Evolutionary conservation across 805 yeast species (phyloP), one percentile per base, ranked within the genome.

Genomic region (Pichia sporocuriosa): DNA sequence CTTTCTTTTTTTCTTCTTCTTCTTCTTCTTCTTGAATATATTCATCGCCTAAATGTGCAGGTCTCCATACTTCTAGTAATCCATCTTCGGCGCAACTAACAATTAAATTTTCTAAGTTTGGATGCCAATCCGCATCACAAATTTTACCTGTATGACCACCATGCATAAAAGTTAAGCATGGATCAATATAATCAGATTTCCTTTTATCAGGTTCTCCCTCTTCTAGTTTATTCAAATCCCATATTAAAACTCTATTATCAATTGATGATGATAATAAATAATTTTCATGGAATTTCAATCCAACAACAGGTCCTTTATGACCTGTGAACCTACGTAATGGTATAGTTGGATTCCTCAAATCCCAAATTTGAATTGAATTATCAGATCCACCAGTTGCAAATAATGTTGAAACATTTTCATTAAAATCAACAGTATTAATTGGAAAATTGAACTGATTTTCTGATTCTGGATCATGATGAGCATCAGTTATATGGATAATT

Each of bases 81-180:
- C 72, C 75, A 58, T 87, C 96, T 53, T 83, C 93, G 1, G 84
- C 86, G 39, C 79, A 79, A 41, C 84, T 75, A 7, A 81, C 80
- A 26, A 77, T 59, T 1, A 84, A 68, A 62, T 79, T 72, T 21
- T 70, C 68, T 36, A 81, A 61, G 9, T 56, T 59, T 2, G 86
- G 84, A 53, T 82, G 81, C 72, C 89, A 75, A 43, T 72, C 78
- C 36, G 81, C 65, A 49, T 81, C 90, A 42, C 78, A 69, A 34
- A 87, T 70, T 40, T 79, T 69, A 36, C 75, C 76, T 2, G 88
- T 77, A 62, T 87, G 96, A 11, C 96, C 96, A 13, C 94, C 95
- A 60, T 88, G 95, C 54, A 85, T 73, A 56, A 85, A 87, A 20
- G 65, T 62, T 43, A 87, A 70, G 57, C 87, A 82, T 6, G 95